These are phyloP conservation scores for Puya raimondii DNA, from an alignment of 176 grass and related monocot species.

Conservation along the genomic window DNA sequence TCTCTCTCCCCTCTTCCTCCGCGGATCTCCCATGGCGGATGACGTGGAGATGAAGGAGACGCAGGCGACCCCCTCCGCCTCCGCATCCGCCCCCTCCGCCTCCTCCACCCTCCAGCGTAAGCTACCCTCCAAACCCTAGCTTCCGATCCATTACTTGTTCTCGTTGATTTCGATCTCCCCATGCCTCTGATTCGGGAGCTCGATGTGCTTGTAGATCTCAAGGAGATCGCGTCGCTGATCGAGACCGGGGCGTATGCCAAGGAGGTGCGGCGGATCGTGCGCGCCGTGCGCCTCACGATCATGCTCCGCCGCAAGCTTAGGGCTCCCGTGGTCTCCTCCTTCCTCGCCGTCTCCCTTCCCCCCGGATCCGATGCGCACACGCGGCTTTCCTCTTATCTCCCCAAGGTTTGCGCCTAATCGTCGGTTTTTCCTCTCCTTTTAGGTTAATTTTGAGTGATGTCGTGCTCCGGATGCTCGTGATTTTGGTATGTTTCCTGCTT, in stretches of 20 bases:
- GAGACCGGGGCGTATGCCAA: constrained; percentile 59
- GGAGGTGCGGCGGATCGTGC: constrained; percentile 70
- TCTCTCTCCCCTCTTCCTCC: background rate
- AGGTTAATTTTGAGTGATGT: background rate
- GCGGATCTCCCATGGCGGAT: background rate
- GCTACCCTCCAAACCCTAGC: constrained; percentile 26
- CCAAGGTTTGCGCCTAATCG: constrained; percentile 29
- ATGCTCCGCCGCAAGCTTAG: constrained; percentile 55
- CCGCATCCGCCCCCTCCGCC: constrained; percentile 3
- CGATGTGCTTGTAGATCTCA: constrained; percentile 50
- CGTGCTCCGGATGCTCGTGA: constrained; percentile 5
- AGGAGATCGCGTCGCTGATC: constrained; percentile 67
- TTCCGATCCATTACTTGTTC: background rate
- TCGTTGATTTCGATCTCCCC: background rate
- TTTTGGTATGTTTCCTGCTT: background rate
- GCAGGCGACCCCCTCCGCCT: constrained; percentile 3
- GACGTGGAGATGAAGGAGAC: constrained; percentile 27
- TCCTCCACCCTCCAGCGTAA: constrained; percentile 20
- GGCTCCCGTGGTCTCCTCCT: constrained; percentile 38
- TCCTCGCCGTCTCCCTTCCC: constrained; percentile 49
- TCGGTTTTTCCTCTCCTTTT: background rate
- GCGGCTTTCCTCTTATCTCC: constrained; percentile 43
- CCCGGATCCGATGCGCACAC: constrained; percentile 36
- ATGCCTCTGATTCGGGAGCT: background rate
- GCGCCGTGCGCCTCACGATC: constrained; percentile 60